Percentiles rank a stretch among this genome's conserved stretches.
phyloP scores from a whole-genome alignment of 208 protist genomes.

The Paratrypanosoma confusum region DNA sequence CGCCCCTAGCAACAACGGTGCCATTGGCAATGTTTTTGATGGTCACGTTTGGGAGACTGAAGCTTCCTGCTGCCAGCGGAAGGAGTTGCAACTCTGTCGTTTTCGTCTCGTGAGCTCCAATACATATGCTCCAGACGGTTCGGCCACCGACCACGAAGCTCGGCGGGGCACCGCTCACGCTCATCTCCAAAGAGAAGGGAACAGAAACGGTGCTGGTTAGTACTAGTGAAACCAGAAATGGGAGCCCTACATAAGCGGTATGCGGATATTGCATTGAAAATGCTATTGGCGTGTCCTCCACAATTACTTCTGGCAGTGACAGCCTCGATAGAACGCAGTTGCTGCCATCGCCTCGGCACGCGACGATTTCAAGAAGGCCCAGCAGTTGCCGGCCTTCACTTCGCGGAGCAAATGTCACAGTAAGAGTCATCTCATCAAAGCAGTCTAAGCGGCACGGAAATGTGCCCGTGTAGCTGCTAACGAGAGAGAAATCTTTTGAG shows the following conservation, averaged over 20 bases:
- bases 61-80: constrained; percentile 2
- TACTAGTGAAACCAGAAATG: constrained; percentile 22
- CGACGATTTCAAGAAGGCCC: constrained; percentile 45
- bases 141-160: constrained; percentile 21
- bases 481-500: no score
- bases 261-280: constrained; percentile 27
- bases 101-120: constrained; percentile 13
- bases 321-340: constrained; percentile 32
- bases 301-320: constrained; percentile 29
- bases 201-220: constrained; percentile 18
- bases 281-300: constrained; percentile 20
- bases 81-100: constrained; percentile 24
- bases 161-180: constrained; percentile 13
- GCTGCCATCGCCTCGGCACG: constrained; percentile 12
- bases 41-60: constrained; percentile 10
- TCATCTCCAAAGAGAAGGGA: constrained; percentile 26
- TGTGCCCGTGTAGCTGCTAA: no score
- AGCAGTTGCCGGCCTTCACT: constrained; percentile 16
- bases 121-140: constrained; percentile 18
- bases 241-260: constrained; percentile 13
- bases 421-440: no score
- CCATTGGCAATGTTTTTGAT: constrained; percentile 1
- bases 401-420: constrained; percentile 18
- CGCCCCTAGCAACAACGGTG: constrained; percentile 6
- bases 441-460: no score